Percentiles rank a stretch among this genome's conserved stretches.
These are phyloP conservation scores for Calycina herbarum DNA, from an alignment of 2,329 filamentous ascomycete species.

Conservation along the genomic window DNA sequence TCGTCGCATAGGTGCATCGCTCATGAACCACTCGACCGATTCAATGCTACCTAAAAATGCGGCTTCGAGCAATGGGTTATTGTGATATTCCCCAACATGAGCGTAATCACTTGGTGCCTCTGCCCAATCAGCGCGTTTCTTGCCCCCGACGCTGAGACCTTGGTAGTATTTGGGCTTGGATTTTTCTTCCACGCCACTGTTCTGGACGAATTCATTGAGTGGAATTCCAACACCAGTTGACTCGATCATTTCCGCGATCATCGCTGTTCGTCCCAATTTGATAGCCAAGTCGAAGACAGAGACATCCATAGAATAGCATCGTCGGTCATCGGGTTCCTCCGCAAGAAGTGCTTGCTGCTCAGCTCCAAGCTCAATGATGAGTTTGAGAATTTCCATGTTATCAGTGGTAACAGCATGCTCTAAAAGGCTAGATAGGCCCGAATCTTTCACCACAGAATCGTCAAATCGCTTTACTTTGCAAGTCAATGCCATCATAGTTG, in stretches of 20 bases:
- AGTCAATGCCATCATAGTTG: constrained; percentile 48
- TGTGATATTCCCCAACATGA: constrained; percentile 43
- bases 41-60: constrained; percentile 60
- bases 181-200: constrained; percentile 61
- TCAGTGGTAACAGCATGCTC: constrained; percentile 28
- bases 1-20: constrained; percentile 64
- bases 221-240: constrained; percentile 68
- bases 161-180: constrained; percentile 73
- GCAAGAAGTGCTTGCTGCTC: constrained; percentile 31
- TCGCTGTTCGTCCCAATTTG: constrained; percentile 49
- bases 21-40: constrained; percentile 74
- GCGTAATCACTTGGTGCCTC: constrained; percentile 58
- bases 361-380: constrained; percentile 29
- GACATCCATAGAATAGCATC: constrained; percentile 34
- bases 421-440: constrained; percentile 19
- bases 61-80: constrained; percentile 61
- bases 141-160: constrained; percentile 73
- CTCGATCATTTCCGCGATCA: constrained; percentile 65
- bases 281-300: constrained; percentile 48
- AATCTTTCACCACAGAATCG: constrained; percentile 28
- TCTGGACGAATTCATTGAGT: constrained; percentile 64
- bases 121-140: constrained; percentile 75
- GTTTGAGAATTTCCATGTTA: constrained; percentile 33
- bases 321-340: constrained; percentile 30
- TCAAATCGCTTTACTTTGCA: constrained; percentile 39